Percentiles rank a stretch among this genome's conserved stretches.
Conservation (phyloP, 805 yeast genomes). For the Cyberlindnera maritima region DNA sequence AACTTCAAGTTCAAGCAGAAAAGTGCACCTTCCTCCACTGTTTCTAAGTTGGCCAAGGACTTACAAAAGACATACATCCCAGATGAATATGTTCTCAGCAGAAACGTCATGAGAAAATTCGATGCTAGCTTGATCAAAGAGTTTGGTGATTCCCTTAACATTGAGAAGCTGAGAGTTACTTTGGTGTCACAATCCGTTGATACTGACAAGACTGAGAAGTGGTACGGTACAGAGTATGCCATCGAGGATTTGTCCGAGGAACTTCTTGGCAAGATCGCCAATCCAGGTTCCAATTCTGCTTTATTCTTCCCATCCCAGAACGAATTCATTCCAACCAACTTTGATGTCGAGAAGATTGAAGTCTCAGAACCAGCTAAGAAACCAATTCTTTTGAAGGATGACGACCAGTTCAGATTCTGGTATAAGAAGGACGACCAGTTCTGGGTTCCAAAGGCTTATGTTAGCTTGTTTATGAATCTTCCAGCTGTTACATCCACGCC, state of each 20-base stretch:
- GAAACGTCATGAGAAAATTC: constrained; percentile 54
- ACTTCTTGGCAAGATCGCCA: constrained; percentile 34
- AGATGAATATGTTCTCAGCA: constrained; percentile 57
- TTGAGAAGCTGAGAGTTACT: constrained; percentile 58
- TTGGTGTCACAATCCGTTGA: constrained; percentile 52
- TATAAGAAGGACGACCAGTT: constrained; percentile 86
- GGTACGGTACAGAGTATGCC: constrained; percentile 89
- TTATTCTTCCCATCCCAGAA: constrained; percentile 71
- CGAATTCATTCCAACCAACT: constrained; percentile 78
- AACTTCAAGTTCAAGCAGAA: constrained; percentile 82
- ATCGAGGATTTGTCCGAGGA: constrained; percentile 41
- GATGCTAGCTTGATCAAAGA: constrained; percentile 51
- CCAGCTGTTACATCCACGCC: constrained; percentile 66
- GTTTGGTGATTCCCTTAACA: constrained; percentile 47
- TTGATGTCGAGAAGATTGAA: constrained; percentile 51
- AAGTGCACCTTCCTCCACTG: constrained; percentile 66
- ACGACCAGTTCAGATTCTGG: constrained; percentile 65
- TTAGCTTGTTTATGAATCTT: constrained; percentile 59
- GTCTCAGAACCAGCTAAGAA: constrained; percentile 38
- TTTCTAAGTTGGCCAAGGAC: constrained; percentile 59
- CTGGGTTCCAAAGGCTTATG: constrained; percentile 81
- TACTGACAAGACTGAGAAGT: constrained; percentile 58
- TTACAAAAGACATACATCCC: constrained; percentile 64
- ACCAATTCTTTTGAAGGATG: constrained; percentile 60
- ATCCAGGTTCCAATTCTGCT: constrained; percentile 30